Conservation (phyloP, 148 eudicot genomes). For the Vaccinium corymbosum region DNA sequence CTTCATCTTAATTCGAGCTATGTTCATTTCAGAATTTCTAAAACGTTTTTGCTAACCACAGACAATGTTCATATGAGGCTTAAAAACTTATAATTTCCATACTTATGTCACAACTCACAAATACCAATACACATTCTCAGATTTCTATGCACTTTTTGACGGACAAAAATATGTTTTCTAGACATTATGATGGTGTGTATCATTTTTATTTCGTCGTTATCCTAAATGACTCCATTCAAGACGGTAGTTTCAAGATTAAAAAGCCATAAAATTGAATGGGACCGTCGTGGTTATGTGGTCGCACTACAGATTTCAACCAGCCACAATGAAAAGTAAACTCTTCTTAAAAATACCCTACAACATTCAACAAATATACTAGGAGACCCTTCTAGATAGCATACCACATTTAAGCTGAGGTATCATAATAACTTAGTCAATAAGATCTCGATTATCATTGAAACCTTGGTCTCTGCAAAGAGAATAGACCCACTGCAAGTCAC, state of each 20-base stretch:
- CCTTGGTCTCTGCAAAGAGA: neutral
- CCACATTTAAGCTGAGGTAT: neutral
- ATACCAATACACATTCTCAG: neutral
- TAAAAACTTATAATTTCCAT: neutral
- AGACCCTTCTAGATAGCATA: neutral
- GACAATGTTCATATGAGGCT: neutral
- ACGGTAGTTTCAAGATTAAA: constrained; percentile 3
- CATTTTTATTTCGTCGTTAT: neutral
- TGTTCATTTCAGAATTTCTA: neutral
- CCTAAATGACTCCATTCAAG: neutral
- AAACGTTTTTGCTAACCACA: neutral
- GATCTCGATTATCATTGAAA: neutral
- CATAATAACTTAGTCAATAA: neutral
- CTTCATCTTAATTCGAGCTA: neutral
- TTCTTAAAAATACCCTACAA: neutral
- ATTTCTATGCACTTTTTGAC: neutral
- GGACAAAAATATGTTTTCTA: neutral
- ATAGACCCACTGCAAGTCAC: constrained; percentile 12
- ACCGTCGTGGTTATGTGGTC: neutral
- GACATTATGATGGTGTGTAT: neutral
- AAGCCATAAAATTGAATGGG: neutral
- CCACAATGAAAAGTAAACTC: neutral
- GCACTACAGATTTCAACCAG: neutral
- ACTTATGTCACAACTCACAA: neutral
- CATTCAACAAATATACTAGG: neutral